A percentile compares a stretch with the other conserved stretches of the same genome.
phyloP scores from a whole-genome alignment of 257 asterid genomes.

The Ophiorrhiza pumila region DNA sequence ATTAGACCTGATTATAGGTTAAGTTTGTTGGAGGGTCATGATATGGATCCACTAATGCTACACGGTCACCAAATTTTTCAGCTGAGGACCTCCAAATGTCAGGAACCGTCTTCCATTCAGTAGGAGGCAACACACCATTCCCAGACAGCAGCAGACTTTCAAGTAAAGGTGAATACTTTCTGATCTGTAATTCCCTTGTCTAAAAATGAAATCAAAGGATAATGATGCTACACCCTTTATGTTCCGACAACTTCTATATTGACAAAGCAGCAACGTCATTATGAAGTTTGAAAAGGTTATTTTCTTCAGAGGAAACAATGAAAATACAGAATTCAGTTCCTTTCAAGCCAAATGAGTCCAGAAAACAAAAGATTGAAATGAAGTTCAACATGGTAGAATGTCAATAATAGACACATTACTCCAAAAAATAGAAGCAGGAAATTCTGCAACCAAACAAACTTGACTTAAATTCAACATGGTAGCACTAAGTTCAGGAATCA shows the following conservation, averaged over 20 bases:
- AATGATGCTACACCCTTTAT: constrained; percentile 5
- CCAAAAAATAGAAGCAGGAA: neutral
- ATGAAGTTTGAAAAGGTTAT: neutral
- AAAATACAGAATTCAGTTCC: neutral
- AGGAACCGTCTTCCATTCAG: constrained; percentile 74
- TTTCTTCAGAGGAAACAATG: neutral
- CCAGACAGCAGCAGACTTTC: constrained; percentile 49
- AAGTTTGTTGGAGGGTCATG: constrained; percentile 78
- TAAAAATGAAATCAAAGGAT: constrained; percentile 20
- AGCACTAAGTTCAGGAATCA: neutral
- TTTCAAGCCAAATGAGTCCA: neutral
- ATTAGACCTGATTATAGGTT: constrained; percentile 70
- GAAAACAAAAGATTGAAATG: neutral
- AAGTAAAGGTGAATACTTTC: constrained; percentile 69
- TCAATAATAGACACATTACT: neutral
- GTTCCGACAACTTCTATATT: neutral
- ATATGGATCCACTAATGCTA: constrained; percentile 79
- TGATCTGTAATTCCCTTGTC: constrained; percentile 44
- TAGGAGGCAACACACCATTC: constrained; percentile 38
- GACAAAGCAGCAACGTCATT: neutral
- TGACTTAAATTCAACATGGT: neutral
- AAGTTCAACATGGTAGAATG: neutral
- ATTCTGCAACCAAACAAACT: neutral
- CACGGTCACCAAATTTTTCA: constrained; percentile 67
- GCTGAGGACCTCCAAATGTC: constrained; percentile 90